Conservation (phyloP, 2,329 filamentous ascomycete genomes). For the Aureobasidium sp. region DNA sequence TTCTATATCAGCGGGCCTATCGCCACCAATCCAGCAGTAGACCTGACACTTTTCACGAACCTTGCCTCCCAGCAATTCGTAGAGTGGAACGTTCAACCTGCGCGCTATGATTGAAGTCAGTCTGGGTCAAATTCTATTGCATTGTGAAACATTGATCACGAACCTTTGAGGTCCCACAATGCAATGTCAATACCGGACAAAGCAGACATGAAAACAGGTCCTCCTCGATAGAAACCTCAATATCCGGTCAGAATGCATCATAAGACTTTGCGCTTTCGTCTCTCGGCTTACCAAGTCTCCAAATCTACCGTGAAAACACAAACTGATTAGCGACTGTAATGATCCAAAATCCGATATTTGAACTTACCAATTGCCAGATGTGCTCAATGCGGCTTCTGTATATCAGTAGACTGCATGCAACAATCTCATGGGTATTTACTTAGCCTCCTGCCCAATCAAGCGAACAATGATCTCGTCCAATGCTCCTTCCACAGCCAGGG, state of each 20-base stretch:
- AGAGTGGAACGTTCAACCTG: slow-evolving; percentile 59
- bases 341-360: no score
- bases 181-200: slow-evolving; percentile 73
- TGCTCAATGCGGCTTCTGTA: slow-evolving; percentile 66
- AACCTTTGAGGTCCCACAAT: slow-evolving; percentile 65
- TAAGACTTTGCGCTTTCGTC: neutral
- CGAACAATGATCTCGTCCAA: slow-evolving; percentile 59
- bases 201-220: slow-evolving; percentile 74
- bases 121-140: no score
- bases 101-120: slow-evolving; percentile 35
- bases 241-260: neutral
- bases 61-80: slow-evolving; percentile 68
- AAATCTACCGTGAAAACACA: slow-evolving; percentile 35
- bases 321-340: neutral
- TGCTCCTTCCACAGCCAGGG: slow-evolving; percentile 66
- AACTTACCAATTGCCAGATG: slow-evolving; percentile 58
- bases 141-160: neutral
- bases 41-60: slow-evolving; percentile 63
- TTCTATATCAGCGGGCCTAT: slow-evolving; percentile 61
- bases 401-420: slow-evolving; percentile 26
- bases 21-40: slow-evolving; percentile 73
- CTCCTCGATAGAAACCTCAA: slow-evolving; percentile 65
- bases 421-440: slow-evolving; percentile 28
- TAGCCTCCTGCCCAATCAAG: slow-evolving; percentile 61
- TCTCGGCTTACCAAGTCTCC: slow-evolving; percentile 45